Base-by-base conservation (phyloP, 2,329 filamentous ascomycete species). In the Pestalotiopsis sp. region DNA sequence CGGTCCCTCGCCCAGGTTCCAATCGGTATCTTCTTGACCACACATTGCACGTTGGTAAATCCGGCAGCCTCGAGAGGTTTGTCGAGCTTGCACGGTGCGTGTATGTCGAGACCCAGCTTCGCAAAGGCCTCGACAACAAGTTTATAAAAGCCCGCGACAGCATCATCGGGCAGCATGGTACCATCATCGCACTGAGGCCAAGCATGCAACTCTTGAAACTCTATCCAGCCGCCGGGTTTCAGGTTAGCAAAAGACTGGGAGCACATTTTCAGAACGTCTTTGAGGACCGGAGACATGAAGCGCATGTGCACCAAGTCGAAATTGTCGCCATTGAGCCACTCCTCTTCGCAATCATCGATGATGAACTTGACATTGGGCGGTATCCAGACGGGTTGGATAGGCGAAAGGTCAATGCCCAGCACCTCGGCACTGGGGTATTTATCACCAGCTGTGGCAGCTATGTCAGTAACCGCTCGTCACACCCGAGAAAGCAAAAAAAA, bases 281-380 rank as follows among this genome's bases (percentile, higher is more conserved):
- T 79, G 56, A 92, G 82, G 38, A 84, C 82, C 31, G 71, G 81
- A 73, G 82, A 87, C 81, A 80, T 85, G 74, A 74, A 84, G 73
- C 79, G 83, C 73, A 83, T 86, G 81, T 83, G 84, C 1, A 91
- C 84, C 70, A 87, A 83, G 75, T 91, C 88, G 73, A 87, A 90
- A 66, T 85, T 80, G 4, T 81, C 78, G 64, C 86, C 87, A 31
- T 81, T 80, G 4, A 79, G 71, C 90, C 90, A 92, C 9, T 87
- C 83, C 61, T 86, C 82, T 71, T 90, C 87, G 65, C 89, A 73
- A 65, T 79, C 76, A 65, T 79, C 77, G 11, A 77, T 71, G 65
- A 78, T 73, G 68, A 79, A 79, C 67, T 74, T 77, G 23, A 78
- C 67, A 63, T 79, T 79, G 0, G 77, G 76, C 9, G 77, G 89